These are phyloP conservation scores for Halophytophthora batemanensis DNA, from an alignment of 352 stramenopile genomes.

Conservation along the genomic window DNA sequence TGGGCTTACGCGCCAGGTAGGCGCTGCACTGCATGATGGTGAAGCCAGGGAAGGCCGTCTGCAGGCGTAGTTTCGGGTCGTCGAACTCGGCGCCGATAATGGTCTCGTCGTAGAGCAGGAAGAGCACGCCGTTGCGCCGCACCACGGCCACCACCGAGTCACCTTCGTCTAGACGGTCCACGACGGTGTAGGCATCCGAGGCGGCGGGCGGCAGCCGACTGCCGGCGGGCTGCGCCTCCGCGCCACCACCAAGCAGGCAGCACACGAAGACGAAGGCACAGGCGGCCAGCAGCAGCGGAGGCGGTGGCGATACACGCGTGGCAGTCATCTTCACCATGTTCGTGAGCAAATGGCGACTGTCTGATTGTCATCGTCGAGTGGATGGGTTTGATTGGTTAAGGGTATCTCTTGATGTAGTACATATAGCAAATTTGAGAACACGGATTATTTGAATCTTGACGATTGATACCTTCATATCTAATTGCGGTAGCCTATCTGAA, in stretches of 20 bases:
- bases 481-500: too few species aligned
- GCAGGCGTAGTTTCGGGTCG: constrained; percentile 47
- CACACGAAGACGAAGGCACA: too few species aligned
- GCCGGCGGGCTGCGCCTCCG: constrained; percentile 2
- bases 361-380: too few species aligned
- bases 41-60: constrained; percentile 75
- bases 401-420: too few species aligned
- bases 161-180: constrained; percentile 33
- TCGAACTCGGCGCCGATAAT: constrained; percentile 82
- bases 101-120: constrained; percentile 69
- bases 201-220: constrained; percentile 5
- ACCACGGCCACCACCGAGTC: constrained; percentile 59
- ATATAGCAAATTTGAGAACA: too few species aligned
- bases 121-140: constrained; percentile 47
- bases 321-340: constrained; percentile 5
- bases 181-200: constrained; percentile 20
- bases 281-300: constrained; percentile 11
- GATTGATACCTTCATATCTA: too few species aligned
- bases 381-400: too few species aligned
- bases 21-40: constrained; percentile 75
- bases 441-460: too few species aligned
- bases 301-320: background rate
- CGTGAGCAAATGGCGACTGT: too few species aligned
- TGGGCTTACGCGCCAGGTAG: constrained; percentile 47
- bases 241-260: background rate